Conservation (phyloP, 1,284 basidiomycete species). For the Leucoagaricus sp. region DNA sequence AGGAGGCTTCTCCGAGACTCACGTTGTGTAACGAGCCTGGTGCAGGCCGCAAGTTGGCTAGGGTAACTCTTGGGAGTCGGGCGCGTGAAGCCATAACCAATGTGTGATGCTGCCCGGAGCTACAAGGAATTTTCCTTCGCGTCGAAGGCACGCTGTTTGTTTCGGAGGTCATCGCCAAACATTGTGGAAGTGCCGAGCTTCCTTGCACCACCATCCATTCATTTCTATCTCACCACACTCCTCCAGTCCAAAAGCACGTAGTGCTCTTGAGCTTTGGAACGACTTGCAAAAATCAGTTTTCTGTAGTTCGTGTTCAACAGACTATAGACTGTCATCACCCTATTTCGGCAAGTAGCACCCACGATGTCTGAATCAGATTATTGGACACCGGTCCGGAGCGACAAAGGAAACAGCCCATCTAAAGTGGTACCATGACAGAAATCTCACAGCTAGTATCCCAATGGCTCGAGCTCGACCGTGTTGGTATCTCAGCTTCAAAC, state of each 20-base stretch:
- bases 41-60: constrained; percentile 66
- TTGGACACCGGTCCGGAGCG: no score
- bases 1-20: constrained; percentile 17
- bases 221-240: no score
- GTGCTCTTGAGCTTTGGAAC: no score
- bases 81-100: constrained; percentile 35
- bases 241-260: no score
- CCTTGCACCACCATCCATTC: not conserved
- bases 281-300: no score
- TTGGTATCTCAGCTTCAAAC: not conserved
- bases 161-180: constrained; percentile 15
- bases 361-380: not conserved
- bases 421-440: constrained; percentile 12
- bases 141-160: constrained; percentile 9
- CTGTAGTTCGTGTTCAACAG: not conserved
- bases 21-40: constrained; percentile 65
- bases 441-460: constrained; percentile 18
- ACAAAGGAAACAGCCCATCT: no score
- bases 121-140: constrained; percentile 1
- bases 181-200: not conserved
- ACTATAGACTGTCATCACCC: not conserved
- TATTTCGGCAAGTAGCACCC: constrained; percentile 11
- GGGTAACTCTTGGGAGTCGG: constrained; percentile 44
- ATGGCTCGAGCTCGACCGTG: constrained; percentile 22
- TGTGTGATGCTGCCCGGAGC: not conserved